A percentile compares a stretch with the other conserved stretches of the same genome.
These are phyloP conservation scores for Talaromyces sp. DNA, from an alignment of 2,329 filamentous ascomycete genomes.

Conservation along the genomic window DNA sequence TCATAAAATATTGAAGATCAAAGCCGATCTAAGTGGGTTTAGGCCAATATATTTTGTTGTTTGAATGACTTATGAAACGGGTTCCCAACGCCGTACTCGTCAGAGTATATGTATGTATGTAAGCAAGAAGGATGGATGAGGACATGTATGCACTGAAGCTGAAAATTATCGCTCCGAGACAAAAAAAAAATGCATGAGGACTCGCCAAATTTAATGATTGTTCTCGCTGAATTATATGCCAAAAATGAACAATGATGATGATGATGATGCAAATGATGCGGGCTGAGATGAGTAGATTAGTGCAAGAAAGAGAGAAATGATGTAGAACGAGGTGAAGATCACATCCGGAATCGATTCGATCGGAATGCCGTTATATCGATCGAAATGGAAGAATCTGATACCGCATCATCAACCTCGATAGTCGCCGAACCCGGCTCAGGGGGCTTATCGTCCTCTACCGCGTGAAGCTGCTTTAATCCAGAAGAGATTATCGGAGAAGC, in stretches of 20 bases:
- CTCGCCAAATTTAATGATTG: not conserved
- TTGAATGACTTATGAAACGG: not conserved
- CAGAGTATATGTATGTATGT: not conserved
- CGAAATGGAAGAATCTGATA: conserved; percentile 33
- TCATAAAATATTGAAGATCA: not conserved
- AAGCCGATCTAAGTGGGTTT: not conserved
- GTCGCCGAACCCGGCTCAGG: conserved; percentile 21
- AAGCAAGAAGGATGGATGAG: not conserved
- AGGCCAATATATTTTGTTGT: not conserved
- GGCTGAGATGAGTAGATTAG: not conserved
- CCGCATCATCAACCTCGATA: conserved; percentile 38
- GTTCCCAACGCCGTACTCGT: not conserved
- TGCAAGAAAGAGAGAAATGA: not conserved
- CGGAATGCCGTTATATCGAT: conserved; percentile 37
- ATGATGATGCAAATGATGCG: not conserved
- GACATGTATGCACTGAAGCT: not conserved
- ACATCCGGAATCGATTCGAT: conserved; percentile 25
- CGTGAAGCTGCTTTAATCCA: conserved; percentile 8
- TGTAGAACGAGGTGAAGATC: not conserved
- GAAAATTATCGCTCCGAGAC: not conserved
- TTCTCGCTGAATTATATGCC: not conserved
- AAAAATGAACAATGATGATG: not conserved
- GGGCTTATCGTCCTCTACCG: conserved; percentile 22
- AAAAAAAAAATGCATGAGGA: not conserved
- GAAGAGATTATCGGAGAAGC: conserved; percentile 1